A percentile compares a stretch with the other conserved stretches of the same genome.
phyloP scores from a whole-genome alignment of 202 grass and related monocot species.

The Elaeis oleifera region DNA sequence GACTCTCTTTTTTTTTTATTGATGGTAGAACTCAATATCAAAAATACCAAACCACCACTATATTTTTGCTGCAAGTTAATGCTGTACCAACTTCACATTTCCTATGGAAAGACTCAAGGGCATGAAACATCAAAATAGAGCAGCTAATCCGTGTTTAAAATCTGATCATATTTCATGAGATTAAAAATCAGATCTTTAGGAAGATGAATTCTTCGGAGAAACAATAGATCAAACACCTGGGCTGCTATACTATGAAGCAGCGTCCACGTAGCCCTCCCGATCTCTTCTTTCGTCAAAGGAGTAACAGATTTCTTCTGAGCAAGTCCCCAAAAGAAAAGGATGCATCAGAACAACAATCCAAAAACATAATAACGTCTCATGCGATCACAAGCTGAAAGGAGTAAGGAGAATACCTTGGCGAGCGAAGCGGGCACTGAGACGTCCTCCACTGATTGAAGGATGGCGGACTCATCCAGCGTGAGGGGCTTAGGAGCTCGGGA shows the following conservation, averaged over 20 bases:
- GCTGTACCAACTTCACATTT: too few species aligned
- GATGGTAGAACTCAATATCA: too few species aligned
- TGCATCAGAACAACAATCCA: neutral
- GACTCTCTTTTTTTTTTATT: too few species aligned
- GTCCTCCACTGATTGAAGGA: too few species aligned
- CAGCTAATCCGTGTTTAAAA: too few species aligned
- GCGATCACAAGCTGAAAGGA: neutral
- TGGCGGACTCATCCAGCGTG: neutral
- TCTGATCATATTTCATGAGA: too few species aligned
- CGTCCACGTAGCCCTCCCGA: constrained; percentile 87
- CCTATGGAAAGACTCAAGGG: too few species aligned
- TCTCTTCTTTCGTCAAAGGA: constrained; percentile 79
- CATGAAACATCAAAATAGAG: too few species aligned
- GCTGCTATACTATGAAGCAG: constrained; percentile 77
- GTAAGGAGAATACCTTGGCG: constrained; percentile 17
- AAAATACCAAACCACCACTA: too few species aligned
- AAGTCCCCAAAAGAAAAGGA: constrained; percentile 24
- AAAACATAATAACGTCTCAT: constrained; percentile 1
- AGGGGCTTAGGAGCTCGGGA: neutral
- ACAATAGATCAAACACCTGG: constrained; percentile 59
- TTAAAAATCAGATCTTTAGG: too few species aligned
- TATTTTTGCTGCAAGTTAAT: too few species aligned
- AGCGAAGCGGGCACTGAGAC: neutral
- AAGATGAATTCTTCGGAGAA: constrained; percentile 22
- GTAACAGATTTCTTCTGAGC: constrained; percentile 41